phyloP scores from a whole-genome alignment of 768 basidiomycete species.

The Leccinum rimulosum region DNA sequence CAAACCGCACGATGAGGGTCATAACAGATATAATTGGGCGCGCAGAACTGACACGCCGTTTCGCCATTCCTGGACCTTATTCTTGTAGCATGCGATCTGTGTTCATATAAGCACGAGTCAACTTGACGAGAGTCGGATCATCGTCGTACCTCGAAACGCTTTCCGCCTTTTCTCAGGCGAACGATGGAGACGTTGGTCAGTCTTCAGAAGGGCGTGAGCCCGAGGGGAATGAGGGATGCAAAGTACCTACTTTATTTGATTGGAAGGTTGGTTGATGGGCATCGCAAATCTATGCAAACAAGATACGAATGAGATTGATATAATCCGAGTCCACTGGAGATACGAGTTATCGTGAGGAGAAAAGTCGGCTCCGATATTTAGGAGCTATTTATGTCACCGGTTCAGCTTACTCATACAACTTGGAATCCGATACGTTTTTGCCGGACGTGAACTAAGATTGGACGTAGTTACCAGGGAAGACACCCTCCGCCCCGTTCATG shows the following conservation, averaged over 20 bases:
- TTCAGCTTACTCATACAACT: neutral
- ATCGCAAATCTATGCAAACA: slow-evolving; percentile 8
- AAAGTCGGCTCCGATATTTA: slow-evolving; percentile 13
- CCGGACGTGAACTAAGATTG: slow-evolving; percentile 16
- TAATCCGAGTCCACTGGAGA: neutral
- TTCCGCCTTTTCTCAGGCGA: slow-evolving; percentile 93
- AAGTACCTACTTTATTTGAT: slow-evolving; percentile 74
- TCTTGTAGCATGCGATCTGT: slow-evolving; percentile 98
- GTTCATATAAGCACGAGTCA: neutral
- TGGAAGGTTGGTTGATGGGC: slow-evolving; percentile 81
- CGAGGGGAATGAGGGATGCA: neutral
- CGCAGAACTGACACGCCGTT: slow-evolving; percentile 70
- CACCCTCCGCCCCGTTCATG: slow-evolving; percentile 77
- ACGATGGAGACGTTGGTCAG: slow-evolving; percentile 97
- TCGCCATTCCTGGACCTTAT: slow-evolving; percentile 97
- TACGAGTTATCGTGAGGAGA: neutral
- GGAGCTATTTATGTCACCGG: slow-evolving; percentile 14
- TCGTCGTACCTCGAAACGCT: slow-evolving; percentile 82
- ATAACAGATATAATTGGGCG: neutral
- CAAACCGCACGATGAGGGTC: slow-evolving; percentile 5
- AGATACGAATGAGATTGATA: neutral
- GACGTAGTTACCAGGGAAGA: slow-evolving; percentile 75
- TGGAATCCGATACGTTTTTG: neutral
- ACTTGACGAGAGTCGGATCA: neutral
- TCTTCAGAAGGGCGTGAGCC: slow-evolving; percentile 40